Base-by-base conservation (phyloP, 2,329 filamentous ascomycete genomes). In the Coleophoma eucalyptorum region DNA sequence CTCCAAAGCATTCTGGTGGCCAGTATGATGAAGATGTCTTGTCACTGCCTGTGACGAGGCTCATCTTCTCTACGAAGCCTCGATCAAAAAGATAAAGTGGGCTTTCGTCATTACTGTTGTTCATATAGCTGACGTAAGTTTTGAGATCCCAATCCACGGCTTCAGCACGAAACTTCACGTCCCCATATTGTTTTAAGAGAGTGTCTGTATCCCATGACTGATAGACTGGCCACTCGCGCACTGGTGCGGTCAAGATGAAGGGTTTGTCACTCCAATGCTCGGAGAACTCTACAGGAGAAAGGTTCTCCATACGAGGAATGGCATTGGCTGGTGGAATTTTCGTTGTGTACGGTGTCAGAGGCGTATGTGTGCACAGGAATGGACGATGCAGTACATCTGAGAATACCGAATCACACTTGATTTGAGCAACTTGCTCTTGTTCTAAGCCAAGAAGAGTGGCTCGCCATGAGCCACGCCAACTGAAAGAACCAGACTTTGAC, bases 61-160 rank as follows among this genome's bases (percentile, higher is more conserved):
- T 69, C 84, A 96, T 97, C 69, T 96, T 97, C 60, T 91, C 83
- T 1, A 84, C 90, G 64, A 97, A 97, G 19, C 77, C 80, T 51
- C 87, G 82, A 67, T 97, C 94, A 66, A 97, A 97, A 32, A 97
- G 80, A 65, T 97, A 97, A 2, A 97, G 70, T 0, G 93, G 93
- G 55, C 88, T 93, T 70, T 97, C 94, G 58, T 97, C 93, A 16
- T 72, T 72, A 64, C 81, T 93, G 64, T 87, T 79, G 40, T 76
- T 73, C 86, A 97, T 90, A 69, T 97, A 99, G 42, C 83, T 75
- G 55, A 85, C 74, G 67, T 97, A 97, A 0, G 81, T 88, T n/a
- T 77, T 74, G 55, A 96, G 80, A 0, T 85, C 82, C 93, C 93
- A 97, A 70, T 97, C 90, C 5, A 97, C 92, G 0, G 91, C 88